Base-by-base conservation (phyloP, 495 filamentous ascomycete species). In the Aspergillus affinis region DNA sequence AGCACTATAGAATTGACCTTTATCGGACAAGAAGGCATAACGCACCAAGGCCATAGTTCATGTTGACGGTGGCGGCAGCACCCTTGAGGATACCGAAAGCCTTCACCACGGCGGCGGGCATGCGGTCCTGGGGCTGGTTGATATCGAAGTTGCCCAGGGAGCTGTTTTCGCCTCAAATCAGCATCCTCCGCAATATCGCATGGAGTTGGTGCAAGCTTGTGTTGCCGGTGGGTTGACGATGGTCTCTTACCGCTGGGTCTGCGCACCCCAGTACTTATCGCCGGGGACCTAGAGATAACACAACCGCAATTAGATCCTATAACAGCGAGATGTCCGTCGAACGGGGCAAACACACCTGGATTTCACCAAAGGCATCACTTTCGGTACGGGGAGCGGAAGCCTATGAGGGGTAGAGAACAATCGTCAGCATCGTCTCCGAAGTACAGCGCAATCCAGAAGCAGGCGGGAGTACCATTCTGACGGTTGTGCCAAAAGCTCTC, bases 211-310 rank as follows among this genome's bases (percentile, higher is more conserved):
- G 8, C 17, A 10, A 7, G 7, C 8, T 7, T 49, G 6, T n/a
- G 32, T 29, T 27, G 7, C 27, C 21, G 32, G 4, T 30, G 18
- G 23, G 32, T 29, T 51, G 36, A 23, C 17, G 30, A 45, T 30
- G n/a, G 13, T 26, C 19, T 57, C 81, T 71, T 82, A 85, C 76
- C 94, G 87, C 84, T 98, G 90, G 61, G 94, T 98, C 79, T 98
- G 94, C 51, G 94, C 94, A 71, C 94, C 94, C 94, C 95, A 98
- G 84, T 98, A 98, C 82, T 90, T 95, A 87, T 94, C 91, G 55
- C 86, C 83, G 47, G 90, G 84, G 60, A 98, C 95, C 80, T 92
- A 81, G 52, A 47, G 54, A 23, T 58, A 36, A 54, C 51, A 21
- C 26, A 50, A 48, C 76, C 58, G 73, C 68, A 2, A 55, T 59